A percentile compares a stretch with the other conserved stretches of the same genome.
Conservation (phyloP, 768 basidiomycete species). For the Pleurotus citrinopileatus region DNA sequence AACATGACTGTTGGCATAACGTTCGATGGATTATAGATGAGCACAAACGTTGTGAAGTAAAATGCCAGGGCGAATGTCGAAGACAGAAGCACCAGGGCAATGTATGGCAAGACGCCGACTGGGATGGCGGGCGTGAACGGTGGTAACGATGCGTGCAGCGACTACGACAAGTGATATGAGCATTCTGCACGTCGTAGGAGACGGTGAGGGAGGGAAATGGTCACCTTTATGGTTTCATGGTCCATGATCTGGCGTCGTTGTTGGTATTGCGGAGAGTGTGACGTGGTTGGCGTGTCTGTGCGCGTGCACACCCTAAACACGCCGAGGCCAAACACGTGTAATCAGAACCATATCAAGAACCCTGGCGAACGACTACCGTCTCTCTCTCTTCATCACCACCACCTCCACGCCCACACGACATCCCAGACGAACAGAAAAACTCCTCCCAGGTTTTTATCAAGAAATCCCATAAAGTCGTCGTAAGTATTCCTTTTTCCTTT, state of each 20-base stretch:
- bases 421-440: neutral
- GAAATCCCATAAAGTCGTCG: neutral
- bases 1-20: neutral
- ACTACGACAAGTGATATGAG: slow-evolving; percentile 28
- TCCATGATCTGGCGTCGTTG: slow-evolving; percentile 51
- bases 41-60: slow-evolving; percentile 82
- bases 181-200: neutral
- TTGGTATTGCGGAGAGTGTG: slow-evolving; percentile 13
- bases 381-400: slow-evolving; percentile 18
- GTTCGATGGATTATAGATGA: slow-evolving; percentile 11
- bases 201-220: slow-evolving; percentile 5
- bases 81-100: slow-evolving; percentile 71
- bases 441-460: neutral
- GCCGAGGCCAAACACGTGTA: slow-evolving; percentile 58
- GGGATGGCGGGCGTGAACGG: slow-evolving; percentile 71
- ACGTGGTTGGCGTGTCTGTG: slow-evolving; percentile 26
- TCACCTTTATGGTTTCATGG: slow-evolving; percentile 56
- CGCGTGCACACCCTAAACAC: slow-evolving; percentile 26
- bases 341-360: slow-evolving; percentile 49
- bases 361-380: slow-evolving; percentile 17
- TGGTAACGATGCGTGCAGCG: slow-evolving; percentile 63
- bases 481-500: neutral
- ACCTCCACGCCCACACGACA: slow-evolving; percentile 9
- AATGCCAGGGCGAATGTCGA: slow-evolving; percentile 84
- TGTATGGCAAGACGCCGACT: slow-evolving; percentile 63